These are phyloP conservation scores for Laetiporus sulphureus DNA, from an alignment of 1,284 basidiomycete genomes.

Conservation along the genomic window DNA sequence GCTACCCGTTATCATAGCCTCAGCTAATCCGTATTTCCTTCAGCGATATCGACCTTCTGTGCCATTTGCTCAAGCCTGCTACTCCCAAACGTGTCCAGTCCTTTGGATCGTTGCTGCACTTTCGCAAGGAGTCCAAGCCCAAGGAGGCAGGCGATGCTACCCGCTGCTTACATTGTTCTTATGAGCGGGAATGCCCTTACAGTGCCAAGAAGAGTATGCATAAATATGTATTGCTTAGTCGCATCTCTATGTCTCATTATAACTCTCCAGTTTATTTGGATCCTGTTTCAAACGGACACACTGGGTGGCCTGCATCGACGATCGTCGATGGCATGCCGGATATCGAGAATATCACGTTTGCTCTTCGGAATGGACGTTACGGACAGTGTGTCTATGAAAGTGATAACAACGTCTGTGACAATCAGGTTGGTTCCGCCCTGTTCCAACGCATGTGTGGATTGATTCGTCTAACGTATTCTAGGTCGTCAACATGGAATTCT, in stretches of 20 bases:
- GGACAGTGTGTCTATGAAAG: slow-evolving; percentile 81
- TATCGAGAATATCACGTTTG: slow-evolving; percentile 62
- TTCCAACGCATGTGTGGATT: slow-evolving; percentile 55
- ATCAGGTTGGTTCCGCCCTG: slow-evolving; percentile 23
- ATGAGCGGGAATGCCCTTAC: slow-evolving; percentile 70
- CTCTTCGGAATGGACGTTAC: slow-evolving; percentile 49
- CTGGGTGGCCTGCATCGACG: slow-evolving; percentile 56
- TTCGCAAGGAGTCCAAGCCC: slow-evolving; percentile 69
- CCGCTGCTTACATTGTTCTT: slow-evolving; percentile 68
- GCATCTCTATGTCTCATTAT: not conserved
- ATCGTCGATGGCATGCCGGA: slow-evolving; percentile 74
- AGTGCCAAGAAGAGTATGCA: slow-evolving; percentile 79
- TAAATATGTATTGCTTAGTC: not conserved
- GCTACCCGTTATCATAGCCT: not conserved
- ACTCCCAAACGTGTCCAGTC: slow-evolving; percentile 67
- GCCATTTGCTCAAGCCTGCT: slow-evolving; percentile 65
- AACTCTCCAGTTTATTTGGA: slow-evolving; percentile 60
- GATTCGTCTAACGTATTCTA: slow-evolving; percentile 38
- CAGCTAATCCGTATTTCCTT: not conserved
- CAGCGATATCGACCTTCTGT: slow-evolving; percentile 81
- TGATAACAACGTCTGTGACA: slow-evolving; percentile 50
- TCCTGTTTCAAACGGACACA: slow-evolving; percentile 48
- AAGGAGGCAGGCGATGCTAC: slow-evolving; percentile 54
- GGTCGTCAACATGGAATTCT: slow-evolving; percentile 80
- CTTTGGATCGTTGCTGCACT: slow-evolving; percentile 79